These are phyloP conservation scores for Alternaria postmessia DNA, from an alignment of 2,329 filamentous ascomycete genomes.

Conservation along the genomic window DNA sequence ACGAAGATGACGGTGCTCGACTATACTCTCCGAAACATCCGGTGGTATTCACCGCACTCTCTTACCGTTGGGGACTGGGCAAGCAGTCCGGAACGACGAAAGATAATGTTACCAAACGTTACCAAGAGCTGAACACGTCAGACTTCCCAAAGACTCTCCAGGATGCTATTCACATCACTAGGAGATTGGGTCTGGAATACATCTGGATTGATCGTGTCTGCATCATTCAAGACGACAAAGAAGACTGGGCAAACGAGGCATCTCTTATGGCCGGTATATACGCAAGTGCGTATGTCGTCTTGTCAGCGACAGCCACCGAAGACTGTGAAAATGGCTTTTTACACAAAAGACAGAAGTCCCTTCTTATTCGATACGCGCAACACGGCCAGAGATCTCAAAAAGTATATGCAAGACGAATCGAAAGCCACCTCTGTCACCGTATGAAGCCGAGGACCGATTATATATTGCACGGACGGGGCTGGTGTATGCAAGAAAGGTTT, in stretches of 20 bases:
- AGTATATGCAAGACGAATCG: too few species aligned
- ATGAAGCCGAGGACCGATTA: too few species aligned
- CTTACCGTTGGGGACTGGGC: background rate
- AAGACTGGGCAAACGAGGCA: background rate
- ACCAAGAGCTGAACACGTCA: fast-evolving
- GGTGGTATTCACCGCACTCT: background rate
- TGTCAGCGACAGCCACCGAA: background rate
- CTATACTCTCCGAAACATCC: background rate
- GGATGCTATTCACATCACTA: background rate
- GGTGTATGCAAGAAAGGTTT: background rate
- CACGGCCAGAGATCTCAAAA: too few species aligned
- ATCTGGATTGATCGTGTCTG: background rate
- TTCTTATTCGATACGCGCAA: too few species aligned
- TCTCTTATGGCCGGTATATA: background rate
- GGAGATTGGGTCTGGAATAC: background rate
- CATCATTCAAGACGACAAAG: background rate
- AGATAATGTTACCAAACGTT: fast-evolving
- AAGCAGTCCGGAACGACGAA: background rate
- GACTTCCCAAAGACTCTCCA: background rate
- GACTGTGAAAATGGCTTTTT: background rate
- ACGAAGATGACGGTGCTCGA: fast-evolving
- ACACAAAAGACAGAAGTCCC: background rate
- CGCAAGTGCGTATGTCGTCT: background rate
- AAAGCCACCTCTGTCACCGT: too few species aligned
- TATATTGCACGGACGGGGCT: too few species aligned